phyloP scores from a whole-genome alignment of 441 rosid genomes.

The Populus hybrid region DNA sequence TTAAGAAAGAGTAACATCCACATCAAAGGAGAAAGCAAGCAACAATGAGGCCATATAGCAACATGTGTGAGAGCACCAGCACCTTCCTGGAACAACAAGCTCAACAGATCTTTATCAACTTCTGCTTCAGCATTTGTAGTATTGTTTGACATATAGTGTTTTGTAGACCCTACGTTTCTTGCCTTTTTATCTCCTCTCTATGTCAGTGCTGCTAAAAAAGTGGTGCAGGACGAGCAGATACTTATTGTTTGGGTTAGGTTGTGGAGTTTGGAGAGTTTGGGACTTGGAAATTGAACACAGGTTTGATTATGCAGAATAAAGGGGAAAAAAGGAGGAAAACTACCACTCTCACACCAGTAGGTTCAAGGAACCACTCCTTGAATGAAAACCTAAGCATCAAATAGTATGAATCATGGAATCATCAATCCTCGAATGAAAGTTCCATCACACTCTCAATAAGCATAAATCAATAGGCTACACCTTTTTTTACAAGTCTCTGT shows the following conservation, averaged over 20 bases:
- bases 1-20: constrained; percentile 2
- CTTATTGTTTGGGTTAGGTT: neutral
- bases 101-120: neutral
- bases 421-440: neutral
- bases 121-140: neutral
- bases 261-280: neutral
- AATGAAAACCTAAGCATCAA: neutral
- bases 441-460: neutral
- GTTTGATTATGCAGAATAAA: neutral
- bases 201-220: neutral
- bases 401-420: neutral
- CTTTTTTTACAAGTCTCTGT: neutral
- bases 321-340: neutral
- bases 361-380: neutral
- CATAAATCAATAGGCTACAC: neutral
- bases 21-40: neutral
- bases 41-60: neutral
- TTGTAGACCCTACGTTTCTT: too few relatives aligned
- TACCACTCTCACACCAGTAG: neutral
- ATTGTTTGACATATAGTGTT: neutral
- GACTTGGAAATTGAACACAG: neutral
- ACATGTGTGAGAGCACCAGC: neutral
- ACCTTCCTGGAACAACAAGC: neutral
- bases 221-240: neutral
- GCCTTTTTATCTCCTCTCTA: too few relatives aligned